Evolutionary conservation across 352 stramenopile genomes (phyloP).

Genomic region (Globisporangium paroecandrum): DNA sequence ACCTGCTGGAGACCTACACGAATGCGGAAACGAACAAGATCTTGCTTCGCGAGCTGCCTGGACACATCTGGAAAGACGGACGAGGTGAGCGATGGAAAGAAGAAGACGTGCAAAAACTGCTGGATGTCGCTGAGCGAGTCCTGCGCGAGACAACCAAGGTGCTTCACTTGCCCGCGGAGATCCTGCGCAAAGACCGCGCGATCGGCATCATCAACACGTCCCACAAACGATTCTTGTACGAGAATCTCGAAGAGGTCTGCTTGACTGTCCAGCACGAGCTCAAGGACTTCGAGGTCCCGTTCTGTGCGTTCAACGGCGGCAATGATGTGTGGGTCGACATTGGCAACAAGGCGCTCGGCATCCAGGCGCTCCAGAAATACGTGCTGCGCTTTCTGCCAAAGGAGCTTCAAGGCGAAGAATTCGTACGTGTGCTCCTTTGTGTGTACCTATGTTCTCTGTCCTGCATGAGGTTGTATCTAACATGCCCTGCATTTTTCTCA

Average conservation of each 20-base stretch:
- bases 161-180: slow-evolving; percentile 78
- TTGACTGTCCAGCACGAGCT: slow-evolving; percentile 90
- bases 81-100: slow-evolving; percentile 85
- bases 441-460: not conserved
- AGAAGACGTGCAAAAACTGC: slow-evolving; percentile 69
- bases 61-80: slow-evolving; percentile 73
- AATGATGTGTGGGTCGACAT: slow-evolving; percentile 96
- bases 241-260: slow-evolving; percentile 94
- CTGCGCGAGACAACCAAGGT: slow-evolving; percentile 72
- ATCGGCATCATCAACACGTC: slow-evolving; percentile 91
- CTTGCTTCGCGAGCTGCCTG: slow-evolving; percentile 63
- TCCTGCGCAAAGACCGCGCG: slow-evolving; percentile 92
- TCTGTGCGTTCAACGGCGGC: slow-evolving; percentile 96
- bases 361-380: slow-evolving; percentile 89
- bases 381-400: slow-evolving; percentile 70
- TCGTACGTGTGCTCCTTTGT: slow-evolving; percentile 28
- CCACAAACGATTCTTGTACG: slow-evolving; percentile 78
- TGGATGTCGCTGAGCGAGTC: slow-evolving; percentile 80
- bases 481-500: not conserved
- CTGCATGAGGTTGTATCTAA: not conserved
- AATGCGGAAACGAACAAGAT: slow-evolving; percentile 37
- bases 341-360: slow-evolving; percentile 95
- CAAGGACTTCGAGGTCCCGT: slow-evolving; percentile 76
- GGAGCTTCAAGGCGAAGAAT: slow-evolving; percentile 68
- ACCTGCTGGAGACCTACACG: slow-evolving; percentile 82